These are phyloP conservation scores for Syncephalastrum contaminatum DNA, from an alignment of 371 early-diverging fungal species.

Conservation along the genomic window DNA sequence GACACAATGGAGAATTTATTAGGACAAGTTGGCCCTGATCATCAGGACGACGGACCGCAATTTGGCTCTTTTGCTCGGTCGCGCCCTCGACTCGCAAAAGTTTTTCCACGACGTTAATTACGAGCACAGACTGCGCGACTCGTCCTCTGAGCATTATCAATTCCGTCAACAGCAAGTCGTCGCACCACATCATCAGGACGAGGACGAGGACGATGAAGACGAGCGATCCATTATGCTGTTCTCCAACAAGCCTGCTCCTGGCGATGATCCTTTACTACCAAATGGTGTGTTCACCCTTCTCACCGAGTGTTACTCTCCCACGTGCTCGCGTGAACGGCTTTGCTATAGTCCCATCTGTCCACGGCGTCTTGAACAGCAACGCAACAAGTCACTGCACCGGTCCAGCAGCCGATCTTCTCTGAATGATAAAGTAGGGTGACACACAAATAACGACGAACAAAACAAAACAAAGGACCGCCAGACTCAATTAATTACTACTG, in stretches of 20 bases:
- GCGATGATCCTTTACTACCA: conserved; percentile 33
- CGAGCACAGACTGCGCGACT: conserved; percentile 64
- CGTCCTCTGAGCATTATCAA: conserved; percentile 61
- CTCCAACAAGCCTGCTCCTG: background rate
- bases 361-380: conserved; percentile 59
- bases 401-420: conserved; percentile 13
- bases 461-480: no score
- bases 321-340: conserved; percentile 71
- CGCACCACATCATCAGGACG: conserved; percentile 9
- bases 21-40: conserved; percentile 62
- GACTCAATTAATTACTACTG: background rate
- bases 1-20: conserved; percentile 3
- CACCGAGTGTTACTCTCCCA: conserved; percentile 90
- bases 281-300: conserved; percentile 82
- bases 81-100: conserved; percentile 70
- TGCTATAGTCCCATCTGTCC: conserved; percentile 89
- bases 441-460: background rate
- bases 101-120: conserved; percentile 75
- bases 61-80: conserved; percentile 66
- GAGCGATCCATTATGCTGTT: conserved; percentile 60
- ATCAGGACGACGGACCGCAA: conserved; percentile 66
- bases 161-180: conserved; percentile 43
- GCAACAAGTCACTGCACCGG: conserved; percentile 2
- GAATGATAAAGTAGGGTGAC: background rate
- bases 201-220: conserved; percentile 19